Base-by-base conservation (phyloP, 257 asterid species). In the Solanum sejunctum region DNA sequence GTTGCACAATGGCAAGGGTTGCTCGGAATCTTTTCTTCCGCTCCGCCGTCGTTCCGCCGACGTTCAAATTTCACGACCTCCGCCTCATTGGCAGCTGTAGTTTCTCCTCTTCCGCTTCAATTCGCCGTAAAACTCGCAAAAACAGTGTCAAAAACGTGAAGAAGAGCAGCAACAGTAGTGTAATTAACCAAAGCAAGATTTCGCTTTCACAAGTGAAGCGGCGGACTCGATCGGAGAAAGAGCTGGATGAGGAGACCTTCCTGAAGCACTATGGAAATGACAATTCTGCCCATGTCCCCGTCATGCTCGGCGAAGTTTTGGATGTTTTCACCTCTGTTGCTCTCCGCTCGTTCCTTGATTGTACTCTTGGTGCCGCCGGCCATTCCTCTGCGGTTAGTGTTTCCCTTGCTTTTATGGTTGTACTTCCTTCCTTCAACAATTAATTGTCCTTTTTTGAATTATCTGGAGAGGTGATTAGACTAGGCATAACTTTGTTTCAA, bases 341-440 rank as follows among this genome's bases (percentile, higher is more conserved):
- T 71, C 97, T 95, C 84, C 88, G 88, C 20, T 94, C 98, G 10
- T 96, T 96, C 88, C 97, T 93, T 82, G 99, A 96, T 80, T 96
- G 99, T 75, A 96, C 99, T 28, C 98, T 96, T 16, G 99, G 99
- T 32, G 98, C 98, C 41, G 99, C 94, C 15, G 98, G 98, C 28
- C 99, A 96, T 86, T 93, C 99, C 51, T 88, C 93, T 43, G 93
- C 93, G 91, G 99, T 96, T 23, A 45, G 93, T 69, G 21, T 55
- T 51, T 77, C 39, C 43, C 49, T 45, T 52, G 26, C 12, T 26
- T 78, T 28, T 78, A 23, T 26, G 3, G 17, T 78, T 78, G 26
- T 52, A 77, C 45, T 23, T 75, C 81, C 45, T 52, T 52, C 1
- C 2, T 78, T 4, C 49, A 2, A 52, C 52, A 16, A 51, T 78